Percentiles rank a stretch among this genome's conserved stretches.
phyloP scores from a whole-genome alignment of 257 asterid genomes.

The Solanum piurae region DNA sequence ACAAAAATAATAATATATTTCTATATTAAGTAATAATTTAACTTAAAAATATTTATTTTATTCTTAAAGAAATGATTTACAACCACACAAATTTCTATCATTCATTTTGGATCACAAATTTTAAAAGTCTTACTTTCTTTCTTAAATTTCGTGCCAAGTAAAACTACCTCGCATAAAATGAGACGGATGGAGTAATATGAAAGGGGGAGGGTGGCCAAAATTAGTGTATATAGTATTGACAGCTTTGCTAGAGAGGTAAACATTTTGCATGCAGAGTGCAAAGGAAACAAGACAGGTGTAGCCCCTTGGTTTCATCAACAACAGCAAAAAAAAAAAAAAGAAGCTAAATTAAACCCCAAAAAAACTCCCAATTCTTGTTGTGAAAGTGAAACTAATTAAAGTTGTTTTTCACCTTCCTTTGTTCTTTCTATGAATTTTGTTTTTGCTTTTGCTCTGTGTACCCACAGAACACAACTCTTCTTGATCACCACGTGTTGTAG shows the following conservation, averaged over 20 bases:
- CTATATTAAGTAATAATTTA: too few species aligned
- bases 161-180: rapidly evolving
- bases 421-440: not conserved
- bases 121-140: too few species aligned
- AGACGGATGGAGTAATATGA: too few species aligned
- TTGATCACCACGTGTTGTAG: conserved; percentile 42
- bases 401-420: not conserved
- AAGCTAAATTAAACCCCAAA: not conserved
- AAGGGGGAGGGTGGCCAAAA: not conserved
- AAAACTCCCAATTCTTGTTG: not conserved
- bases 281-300: not conserved
- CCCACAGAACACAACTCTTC: conserved; percentile 13
- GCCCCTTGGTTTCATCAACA: not conserved
- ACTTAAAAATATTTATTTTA: too few species aligned
- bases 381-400: not conserved
- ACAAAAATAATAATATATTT: too few species aligned
- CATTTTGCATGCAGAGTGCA: not conserved
- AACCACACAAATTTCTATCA: too few species aligned
- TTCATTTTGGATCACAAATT: too few species aligned
- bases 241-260: not conserved
- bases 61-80: too few species aligned
- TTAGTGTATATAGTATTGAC: not conserved
- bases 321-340: not conserved
- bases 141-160: rapidly evolving
- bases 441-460: not conserved